Evolutionary conservation across 2,329 filamentous ascomycete genomes (phyloP), one percentile per base, ranked within the genome.

Genomic region (Fusarium sambucinum): DNA sequence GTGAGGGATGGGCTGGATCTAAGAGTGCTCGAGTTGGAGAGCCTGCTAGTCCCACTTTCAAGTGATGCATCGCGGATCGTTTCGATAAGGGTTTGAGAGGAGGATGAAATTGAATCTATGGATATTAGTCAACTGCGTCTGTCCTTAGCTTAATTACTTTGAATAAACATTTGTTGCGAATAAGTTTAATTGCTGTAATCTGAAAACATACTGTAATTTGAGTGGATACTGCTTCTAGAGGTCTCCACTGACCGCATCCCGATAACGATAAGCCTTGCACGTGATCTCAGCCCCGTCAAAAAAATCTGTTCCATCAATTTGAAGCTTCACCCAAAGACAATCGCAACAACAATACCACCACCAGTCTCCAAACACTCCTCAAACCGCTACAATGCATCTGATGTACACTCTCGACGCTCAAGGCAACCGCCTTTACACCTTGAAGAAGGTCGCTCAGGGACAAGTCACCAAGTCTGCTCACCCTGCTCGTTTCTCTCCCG

Each of bases 401-500:
- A 88, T 88, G 96, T 97, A 95, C 89, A 96, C 92, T 69, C 84
- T 94, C 82, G 92, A 94, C 81, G 80, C 86, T 74, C 84, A 87
- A 66, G 94, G 95, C 86, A 95, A 93, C 85, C 93, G 95, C 80
- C 83, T 91, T 76, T 99, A 98, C 87, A 98, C 96, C 47, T 89
- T 98, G 71, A 95, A 97, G 84, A 97, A 98, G 85, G 88, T 96
- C 73, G 84, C 87, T 75, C 86, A 89, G 74, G 91, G 92, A 77
- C 89, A 94, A 78, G 93, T 97, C 77, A 97, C 95, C 80, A 97
- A 97, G 86, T 96, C 92, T 55, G 96, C 96, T 58, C 95, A 98
- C 84, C 95, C 96, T 46, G 96, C 96, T 42, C 88, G 96, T 73
- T 99, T 98, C 86, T 97, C 93, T 46, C 96, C 96, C 69, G 96